These are phyloP conservation scores for Cutaneotrichosporon spelunceum DNA, from an alignment of 1,284 basidiomycete genomes.

Conservation along the genomic window DNA sequence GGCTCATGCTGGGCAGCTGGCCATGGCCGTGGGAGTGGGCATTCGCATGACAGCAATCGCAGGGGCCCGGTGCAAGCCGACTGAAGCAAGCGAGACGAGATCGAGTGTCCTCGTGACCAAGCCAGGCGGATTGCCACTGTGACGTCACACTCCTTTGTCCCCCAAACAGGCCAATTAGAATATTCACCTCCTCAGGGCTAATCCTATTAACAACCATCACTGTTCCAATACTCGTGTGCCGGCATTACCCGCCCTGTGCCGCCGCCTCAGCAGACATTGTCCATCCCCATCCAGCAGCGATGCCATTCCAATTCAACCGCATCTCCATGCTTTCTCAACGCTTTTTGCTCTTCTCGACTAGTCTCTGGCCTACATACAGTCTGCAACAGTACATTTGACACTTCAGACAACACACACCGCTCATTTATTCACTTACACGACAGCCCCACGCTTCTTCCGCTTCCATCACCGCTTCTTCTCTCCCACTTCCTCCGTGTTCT, in stretches of 20 bases:
- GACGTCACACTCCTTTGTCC: neutral
- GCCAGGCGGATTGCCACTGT: neutral
- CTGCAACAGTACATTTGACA: neutral
- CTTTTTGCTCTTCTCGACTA: too few relatives aligned
- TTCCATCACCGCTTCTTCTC: slow-evolving; percentile 3
- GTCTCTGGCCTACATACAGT: neutral
- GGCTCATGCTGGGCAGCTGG: neutral
- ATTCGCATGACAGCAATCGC: too few relatives aligned
- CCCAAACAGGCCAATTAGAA: neutral
- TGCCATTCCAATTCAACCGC: too few relatives aligned
- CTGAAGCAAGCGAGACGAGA: neutral
- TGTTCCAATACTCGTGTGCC: too few relatives aligned
- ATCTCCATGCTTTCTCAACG: too few relatives aligned
- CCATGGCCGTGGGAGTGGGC: too few relatives aligned
- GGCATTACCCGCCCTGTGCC: too few relatives aligned
- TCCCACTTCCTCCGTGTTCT: slow-evolving; percentile 3
- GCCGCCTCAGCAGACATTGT: too few relatives aligned
- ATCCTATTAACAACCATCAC: neutral
- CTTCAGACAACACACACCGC: neutral
- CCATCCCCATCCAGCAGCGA: neutral
- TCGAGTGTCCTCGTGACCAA: neutral
- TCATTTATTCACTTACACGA: neutral
- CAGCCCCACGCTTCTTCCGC: slow-evolving; percentile 4
- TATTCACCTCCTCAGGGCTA: neutral
- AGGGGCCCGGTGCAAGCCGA: too few relatives aligned